phyloP scores from a whole-genome alignment of 192 early-diverging fungal genomes.

The Coemansia sp. region DNA sequence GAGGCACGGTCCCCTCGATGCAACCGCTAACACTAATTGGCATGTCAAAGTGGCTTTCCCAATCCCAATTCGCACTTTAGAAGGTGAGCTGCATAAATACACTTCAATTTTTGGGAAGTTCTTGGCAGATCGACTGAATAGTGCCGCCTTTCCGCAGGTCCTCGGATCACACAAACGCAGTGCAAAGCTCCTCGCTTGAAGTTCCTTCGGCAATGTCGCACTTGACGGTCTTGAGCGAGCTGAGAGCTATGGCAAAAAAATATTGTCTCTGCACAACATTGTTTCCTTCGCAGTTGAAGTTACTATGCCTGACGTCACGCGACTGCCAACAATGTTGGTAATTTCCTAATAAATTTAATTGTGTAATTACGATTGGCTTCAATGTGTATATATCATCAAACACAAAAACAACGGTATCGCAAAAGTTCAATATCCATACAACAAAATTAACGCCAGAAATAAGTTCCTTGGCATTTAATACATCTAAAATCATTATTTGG shows the following conservation, averaged over 20 bases:
- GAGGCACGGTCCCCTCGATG: no score
- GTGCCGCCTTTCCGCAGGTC: constrained; percentile 80
- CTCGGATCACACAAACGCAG: constrained; percentile 80
- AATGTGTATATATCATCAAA: background rate
- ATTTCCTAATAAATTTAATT: no score
- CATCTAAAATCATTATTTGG: no score
- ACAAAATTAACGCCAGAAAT: background rate
- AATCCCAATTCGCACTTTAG: background rate
- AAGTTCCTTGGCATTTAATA: background rate
- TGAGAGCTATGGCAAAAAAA: constrained; percentile 63
- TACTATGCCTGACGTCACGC: constrained; percentile 76
- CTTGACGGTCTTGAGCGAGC: constrained; percentile 78
- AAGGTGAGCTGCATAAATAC: background rate
- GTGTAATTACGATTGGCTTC: background rate
- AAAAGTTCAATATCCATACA: background rate
- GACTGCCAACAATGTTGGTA: constrained; percentile 85
- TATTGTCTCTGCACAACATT: constrained; percentile 64
- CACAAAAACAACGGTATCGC: background rate
- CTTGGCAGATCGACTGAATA: constrained; percentile 64
- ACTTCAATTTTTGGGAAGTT: constrained; percentile 54
- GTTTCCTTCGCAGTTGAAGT: constrained; percentile 58
- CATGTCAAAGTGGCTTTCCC: background rate
- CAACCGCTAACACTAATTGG: background rate
- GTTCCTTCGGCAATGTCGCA: constrained; percentile 83
- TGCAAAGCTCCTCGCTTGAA: constrained; percentile 93